Evolutionary conservation across 139 green algal genomes (phyloP).

Genomic region (Picochlorum sp.): DNA sequence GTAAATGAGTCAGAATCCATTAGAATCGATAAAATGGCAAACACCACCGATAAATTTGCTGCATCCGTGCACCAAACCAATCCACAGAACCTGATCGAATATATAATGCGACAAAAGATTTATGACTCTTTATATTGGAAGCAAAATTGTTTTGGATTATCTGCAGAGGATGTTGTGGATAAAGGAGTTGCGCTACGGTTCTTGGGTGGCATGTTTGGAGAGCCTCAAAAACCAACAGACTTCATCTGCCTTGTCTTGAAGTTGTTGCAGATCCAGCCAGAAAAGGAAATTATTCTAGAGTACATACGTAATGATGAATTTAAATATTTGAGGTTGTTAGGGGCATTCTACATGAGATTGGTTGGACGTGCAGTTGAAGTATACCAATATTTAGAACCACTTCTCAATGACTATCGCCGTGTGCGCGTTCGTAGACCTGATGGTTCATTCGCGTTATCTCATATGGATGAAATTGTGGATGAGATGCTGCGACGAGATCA

Average conservation of each 20-base stretch:
- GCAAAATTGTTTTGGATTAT: slow-evolving; percentile 94
- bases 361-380: slow-evolving; percentile 80
- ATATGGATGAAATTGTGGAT: slow-evolving; percentile 86
- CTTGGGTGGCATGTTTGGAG: slow-evolving; percentile 74
- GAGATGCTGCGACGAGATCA: slow-evolving; percentile 81
- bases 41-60: slow-evolving; percentile 66
- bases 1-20: too few species aligned
- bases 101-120: slow-evolving; percentile 85
- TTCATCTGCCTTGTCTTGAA: slow-evolving; percentile 97
- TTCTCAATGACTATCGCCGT: slow-evolving; percentile 95
- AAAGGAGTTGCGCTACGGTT: slow-evolving; percentile 74
- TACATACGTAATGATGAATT: slow-evolving; percentile 98
- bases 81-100: slow-evolving; percentile 91
- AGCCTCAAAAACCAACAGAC: slow-evolving; percentile 63
- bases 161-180: slow-evolving; percentile 88
- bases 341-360: slow-evolving; percentile 93
- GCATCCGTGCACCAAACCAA: slow-evolving; percentile 75
- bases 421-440: slow-evolving; percentile 43
- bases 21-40: slow-evolving; percentile 61
- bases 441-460: slow-evolving; percentile 56
- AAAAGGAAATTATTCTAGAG: slow-evolving; percentile 96
- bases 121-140: slow-evolving; percentile 95
- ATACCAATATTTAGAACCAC: slow-evolving; percentile 93
- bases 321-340: slow-evolving; percentile 87
- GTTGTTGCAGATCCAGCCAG: slow-evolving; percentile 96